phyloP scores from a whole-genome alignment of 2,329 filamentous ascomycete genomes.

The Penicillium sp. region DNA sequence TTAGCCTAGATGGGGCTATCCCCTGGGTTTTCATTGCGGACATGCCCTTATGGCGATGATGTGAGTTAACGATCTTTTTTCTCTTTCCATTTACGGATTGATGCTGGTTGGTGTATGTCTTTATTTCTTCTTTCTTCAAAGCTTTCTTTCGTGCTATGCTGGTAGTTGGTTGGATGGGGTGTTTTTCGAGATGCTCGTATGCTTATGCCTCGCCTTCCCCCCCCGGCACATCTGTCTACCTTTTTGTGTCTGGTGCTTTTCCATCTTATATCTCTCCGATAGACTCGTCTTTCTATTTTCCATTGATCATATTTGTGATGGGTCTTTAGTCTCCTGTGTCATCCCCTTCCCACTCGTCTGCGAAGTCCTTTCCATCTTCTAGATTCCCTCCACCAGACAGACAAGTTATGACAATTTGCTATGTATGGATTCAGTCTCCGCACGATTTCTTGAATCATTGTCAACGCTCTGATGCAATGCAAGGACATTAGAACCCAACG shows the following conservation, averaged over 20 bases:
- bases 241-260: neutral
- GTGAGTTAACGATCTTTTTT: slow-evolving; percentile 30
- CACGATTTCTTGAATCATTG: neutral
- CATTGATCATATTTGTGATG: neutral
- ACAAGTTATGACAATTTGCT: neutral
- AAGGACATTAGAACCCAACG: neutral
- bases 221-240: neutral
- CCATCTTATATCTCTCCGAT: neutral
- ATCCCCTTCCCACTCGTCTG: neutral
- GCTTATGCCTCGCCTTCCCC: neutral
- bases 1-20: slow-evolving; percentile 15
- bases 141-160: neutral
- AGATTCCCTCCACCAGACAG: neutral
- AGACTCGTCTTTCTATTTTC: neutral
- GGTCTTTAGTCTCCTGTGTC: neutral
- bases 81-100: slow-evolving; percentile 22
- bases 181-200: slow-evolving; percentile 4
- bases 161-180: slow-evolving; percentile 12
- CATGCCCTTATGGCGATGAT: slow-evolving; percentile 16
- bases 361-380: neutral
- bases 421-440: neutral
- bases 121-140: slow-evolving; percentile 11
- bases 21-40: slow-evolving; percentile 10
- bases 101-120: slow-evolving; percentile 24
- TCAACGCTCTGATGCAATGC: neutral